Evolutionary conservation across 192 early-diverging fungal species (phyloP), one percentile per base, ranked within the genome.

Genomic region (Podila epicladia): DNA sequence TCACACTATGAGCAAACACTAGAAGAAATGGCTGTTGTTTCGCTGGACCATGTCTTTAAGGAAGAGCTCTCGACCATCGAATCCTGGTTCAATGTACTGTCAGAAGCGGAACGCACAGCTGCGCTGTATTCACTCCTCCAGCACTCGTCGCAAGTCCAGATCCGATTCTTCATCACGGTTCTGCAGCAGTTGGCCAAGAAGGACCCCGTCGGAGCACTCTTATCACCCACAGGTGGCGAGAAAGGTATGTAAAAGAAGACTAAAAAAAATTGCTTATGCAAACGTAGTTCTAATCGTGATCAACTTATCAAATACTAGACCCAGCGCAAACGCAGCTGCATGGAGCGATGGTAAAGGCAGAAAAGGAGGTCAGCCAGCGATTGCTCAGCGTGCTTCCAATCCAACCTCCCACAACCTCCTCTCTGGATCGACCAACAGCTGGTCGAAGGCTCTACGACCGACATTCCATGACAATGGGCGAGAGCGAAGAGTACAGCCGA

Each of bases 111-210:
- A 86, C 86, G 95, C 35, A 97, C 96, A 20, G 91, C 95, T 31
- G 92, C 95, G 32, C 89, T 99, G 70, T 97, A 97, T 86, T 91
- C 92, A 49, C 89, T 99, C 41, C 88, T 99, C 62, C 96, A 97
- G 84, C 91, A 95, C 83, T 91, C 94, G 13, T 94, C 93, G 17
- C 94, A 90, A 62, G 92, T 98, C 61, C 97, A 99, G 85, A 92
- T 96, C 66, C 91, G 96, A 35, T 99, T 98, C 74, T 94, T 98
- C 58, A 95, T 96, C 64, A 95, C 95, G 4, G 95, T 97, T 1
- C 82, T 98, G 71, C 94, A 96, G 85, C 94, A 97, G 72, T 91
- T 97, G 93, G 92, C 94, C n/a, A 90, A 93, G 82, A 92, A 89
- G 63, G 96, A 97, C 71, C 89, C 93, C 9, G 79, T 92, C 29